phyloP scores from a whole-genome alignment of 441 rosid genomes.

The Codiaeum variegatum region DNA sequence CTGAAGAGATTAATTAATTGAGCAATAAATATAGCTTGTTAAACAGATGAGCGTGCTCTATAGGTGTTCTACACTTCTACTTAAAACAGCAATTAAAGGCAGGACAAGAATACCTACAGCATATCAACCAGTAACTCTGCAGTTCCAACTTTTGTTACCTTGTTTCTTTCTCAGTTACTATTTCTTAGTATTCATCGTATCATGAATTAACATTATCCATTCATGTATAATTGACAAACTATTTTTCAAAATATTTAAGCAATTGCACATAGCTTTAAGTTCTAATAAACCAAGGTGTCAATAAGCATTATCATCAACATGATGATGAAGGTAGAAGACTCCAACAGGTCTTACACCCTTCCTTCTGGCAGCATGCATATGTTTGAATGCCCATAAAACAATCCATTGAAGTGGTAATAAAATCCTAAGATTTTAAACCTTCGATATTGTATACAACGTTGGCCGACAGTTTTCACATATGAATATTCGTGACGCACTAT shows the following conservation, averaged over 20 bases:
- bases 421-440: constrained; percentile 7
- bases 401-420: neutral
- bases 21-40: neutral
- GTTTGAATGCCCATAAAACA: neutral
- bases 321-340: neutral
- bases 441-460: neutral
- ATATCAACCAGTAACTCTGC: neutral
- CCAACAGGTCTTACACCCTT: neutral
- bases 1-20: neutral
- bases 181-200: neutral
- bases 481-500: constrained; percentile 4
- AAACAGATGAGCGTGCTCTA: neutral
- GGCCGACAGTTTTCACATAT: neutral
- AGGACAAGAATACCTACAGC: neutral
- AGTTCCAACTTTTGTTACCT: neutral
- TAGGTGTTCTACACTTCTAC: constrained; percentile 1
- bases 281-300: neutral
- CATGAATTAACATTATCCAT: neutral
- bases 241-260: constrained; percentile 1
- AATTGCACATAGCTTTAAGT: constrained; percentile 1
- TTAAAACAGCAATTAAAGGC: neutral
- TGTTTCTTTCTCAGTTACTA: constrained; percentile 1
- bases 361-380: constrained; percentile 1
- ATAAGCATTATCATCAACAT: neutral
- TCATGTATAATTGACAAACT: neutral